Percentiles rank a stretch among this genome's conserved stretches.
These are phyloP conservation scores for Cladophialophora yegresii DNA, from an alignment of 2,329 filamentous ascomycete species.

Conservation along the genomic window DNA sequence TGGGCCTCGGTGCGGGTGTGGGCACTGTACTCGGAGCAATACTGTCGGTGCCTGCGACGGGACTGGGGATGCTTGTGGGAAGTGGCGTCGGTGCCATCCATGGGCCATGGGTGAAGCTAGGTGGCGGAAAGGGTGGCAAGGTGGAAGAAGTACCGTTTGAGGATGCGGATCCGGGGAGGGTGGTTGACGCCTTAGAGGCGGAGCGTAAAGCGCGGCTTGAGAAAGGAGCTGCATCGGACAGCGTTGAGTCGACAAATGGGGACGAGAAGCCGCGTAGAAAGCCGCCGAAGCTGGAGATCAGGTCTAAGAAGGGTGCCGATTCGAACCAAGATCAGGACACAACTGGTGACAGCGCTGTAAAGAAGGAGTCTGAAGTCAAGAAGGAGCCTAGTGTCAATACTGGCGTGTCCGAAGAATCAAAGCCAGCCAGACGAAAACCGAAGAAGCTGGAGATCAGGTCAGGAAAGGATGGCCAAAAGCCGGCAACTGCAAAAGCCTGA, in stretches of 20 bases:
- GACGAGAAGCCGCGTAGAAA: constrained; percentile 22
- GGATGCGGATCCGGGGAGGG: constrained; percentile 27
- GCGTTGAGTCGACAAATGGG: background rate
- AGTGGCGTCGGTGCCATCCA: constrained; percentile 26
- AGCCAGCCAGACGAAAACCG: constrained; percentile 22
- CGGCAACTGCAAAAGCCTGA: constrained; percentile 1
- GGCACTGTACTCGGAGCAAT: constrained; percentile 27
- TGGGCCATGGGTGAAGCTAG: constrained; percentile 31
- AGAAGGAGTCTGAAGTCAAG: background rate
- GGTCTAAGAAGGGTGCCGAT: constrained; percentile 20
- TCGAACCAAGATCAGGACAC: background rate
- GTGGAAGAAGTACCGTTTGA: constrained; percentile 29
- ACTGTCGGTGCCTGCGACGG: constrained; percentile 24
- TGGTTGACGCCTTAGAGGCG: constrained; percentile 26
- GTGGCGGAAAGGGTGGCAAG: constrained; percentile 12
- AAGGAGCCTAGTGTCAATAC: constrained; percentile 9
- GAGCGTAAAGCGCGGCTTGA: constrained; percentile 13
- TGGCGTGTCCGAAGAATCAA: constrained; percentile 21
- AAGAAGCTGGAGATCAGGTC: constrained; percentile 29
- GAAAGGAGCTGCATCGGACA: background rate
- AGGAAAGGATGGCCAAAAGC: constrained; percentile 7
- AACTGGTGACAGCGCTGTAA: background rate
- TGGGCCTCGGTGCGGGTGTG: constrained; percentile 26
- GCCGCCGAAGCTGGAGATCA: constrained; percentile 29
- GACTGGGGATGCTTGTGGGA: constrained; percentile 27